A percentile compares a stretch with the other conserved stretches of the same genome.
These are phyloP conservation scores for Cladosporium sphaerospermum DNA, from an alignment of 2,329 filamentous ascomycete genomes.

Conservation along the genomic window DNA sequence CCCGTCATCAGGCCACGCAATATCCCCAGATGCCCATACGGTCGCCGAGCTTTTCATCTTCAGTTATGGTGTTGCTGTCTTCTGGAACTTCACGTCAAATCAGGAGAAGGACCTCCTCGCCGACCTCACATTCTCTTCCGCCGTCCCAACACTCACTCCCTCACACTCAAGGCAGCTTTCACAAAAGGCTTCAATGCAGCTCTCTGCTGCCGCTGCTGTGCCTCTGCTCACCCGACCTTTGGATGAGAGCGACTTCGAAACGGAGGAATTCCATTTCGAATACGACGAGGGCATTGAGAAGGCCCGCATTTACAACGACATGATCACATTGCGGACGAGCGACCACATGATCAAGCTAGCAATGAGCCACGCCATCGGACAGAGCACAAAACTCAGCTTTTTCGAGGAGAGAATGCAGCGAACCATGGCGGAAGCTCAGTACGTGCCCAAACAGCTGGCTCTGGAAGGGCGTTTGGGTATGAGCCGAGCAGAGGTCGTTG, in stretches of 20 bases:
- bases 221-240: constrained; percentile 73
- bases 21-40: constrained; percentile 65
- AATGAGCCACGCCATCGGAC: constrained; percentile 94
- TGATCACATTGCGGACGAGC: constrained; percentile 90
- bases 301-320: constrained; percentile 94
- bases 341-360: constrained; percentile 99
- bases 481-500: constrained; percentile 85
- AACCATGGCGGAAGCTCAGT: constrained; percentile 88
- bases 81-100: constrained; percentile 96
- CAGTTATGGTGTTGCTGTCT: constrained; percentile 93
- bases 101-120: constrained; percentile 96
- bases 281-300: constrained; percentile 82
- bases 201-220: constrained; percentile 34
- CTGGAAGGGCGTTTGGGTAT: constrained; percentile 86
- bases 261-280: constrained; percentile 97
- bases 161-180: constrained; percentile 14
- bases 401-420: constrained; percentile 95
- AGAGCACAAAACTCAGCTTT: constrained; percentile 92
- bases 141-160: constrained; percentile 8
- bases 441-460: constrained; percentile 82
- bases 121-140: constrained; percentile 75
- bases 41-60: constrained; percentile 97
- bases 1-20: constrained; percentile 47
- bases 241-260: constrained; percentile 88
- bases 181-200: constrained; percentile 16